These are phyloP conservation scores for Stevia rebaudiana DNA, from an alignment of 140 eudicot species.

Conservation along the genomic window DNA sequence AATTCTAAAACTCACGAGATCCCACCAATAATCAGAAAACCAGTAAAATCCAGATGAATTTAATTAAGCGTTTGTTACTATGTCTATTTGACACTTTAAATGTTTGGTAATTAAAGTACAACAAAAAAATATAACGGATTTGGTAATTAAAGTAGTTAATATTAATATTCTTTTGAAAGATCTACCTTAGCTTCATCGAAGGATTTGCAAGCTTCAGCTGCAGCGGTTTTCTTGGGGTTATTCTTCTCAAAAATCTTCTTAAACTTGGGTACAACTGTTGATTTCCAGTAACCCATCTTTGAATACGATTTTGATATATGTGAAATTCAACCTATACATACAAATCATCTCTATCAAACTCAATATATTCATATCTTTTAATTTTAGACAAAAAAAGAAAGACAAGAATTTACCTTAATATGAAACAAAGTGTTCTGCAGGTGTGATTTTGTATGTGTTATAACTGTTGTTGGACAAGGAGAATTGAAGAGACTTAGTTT, in stretches of 20 bases:
- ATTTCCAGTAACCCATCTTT: slow-evolving; percentile 75
- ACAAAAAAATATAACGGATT: no score
- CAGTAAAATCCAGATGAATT: no score
- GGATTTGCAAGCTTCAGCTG: slow-evolving; percentile 74
- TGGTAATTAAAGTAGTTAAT: neutral
- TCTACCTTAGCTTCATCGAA: slow-evolving; percentile 76
- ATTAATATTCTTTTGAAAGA: neutral
- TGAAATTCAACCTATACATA: slow-evolving; percentile 13
- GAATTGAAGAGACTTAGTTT: slow-evolving; percentile 25
- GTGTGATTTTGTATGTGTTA: slow-evolving; percentile 3
- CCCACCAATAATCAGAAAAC: no score
- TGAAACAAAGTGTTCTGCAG: slow-evolving; percentile 9
- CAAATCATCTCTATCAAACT: neutral
- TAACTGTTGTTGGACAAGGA: slow-evolving; percentile 21
- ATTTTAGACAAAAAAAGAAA: slow-evolving; percentile 1
- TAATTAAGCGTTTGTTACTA: no score
- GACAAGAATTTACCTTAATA: slow-evolving; percentile 17
- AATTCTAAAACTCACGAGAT: no score
- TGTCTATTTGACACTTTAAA: no score
- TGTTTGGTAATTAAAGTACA: no score
- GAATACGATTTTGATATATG: neutral
- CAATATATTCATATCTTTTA: no score
- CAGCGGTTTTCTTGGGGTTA: slow-evolving; percentile 54
- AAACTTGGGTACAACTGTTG: slow-evolving; percentile 69
- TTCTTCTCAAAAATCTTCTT: slow-evolving; percentile 65